Conservation (phyloP, 2,329 filamentous ascomycete genomes). For the Alternaria alternata region DNA sequence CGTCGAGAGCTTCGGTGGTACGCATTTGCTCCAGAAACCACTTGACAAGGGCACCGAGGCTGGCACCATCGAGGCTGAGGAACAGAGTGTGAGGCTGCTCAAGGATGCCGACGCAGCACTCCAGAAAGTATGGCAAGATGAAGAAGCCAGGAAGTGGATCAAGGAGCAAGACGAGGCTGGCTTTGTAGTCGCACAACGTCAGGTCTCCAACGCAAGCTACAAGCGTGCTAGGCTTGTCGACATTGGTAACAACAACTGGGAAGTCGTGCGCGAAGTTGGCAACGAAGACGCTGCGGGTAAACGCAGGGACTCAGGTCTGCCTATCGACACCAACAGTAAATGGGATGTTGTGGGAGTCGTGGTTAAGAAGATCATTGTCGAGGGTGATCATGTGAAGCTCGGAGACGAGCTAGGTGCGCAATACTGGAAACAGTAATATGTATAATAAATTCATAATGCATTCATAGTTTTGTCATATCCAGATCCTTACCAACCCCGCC, state of each 20-base stretch:
- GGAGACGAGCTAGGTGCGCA: conserved; percentile 44
- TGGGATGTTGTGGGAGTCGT: conserved; percentile 46
- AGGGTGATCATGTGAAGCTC: conserved; percentile 37
- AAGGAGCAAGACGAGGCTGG: conserved; percentile 40
- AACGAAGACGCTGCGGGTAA: conserved; percentile 38
- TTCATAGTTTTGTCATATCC: neutral
- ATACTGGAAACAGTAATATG: conserved; percentile 36
- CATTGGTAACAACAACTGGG: conserved; percentile 39
- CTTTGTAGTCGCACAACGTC: conserved; percentile 43
- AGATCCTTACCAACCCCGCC: no score
- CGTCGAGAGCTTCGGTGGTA: conserved; percentile 41
- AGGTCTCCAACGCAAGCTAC: conserved; percentile 47
- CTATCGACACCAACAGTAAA: conserved; percentile 45
- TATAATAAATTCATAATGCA: neutral
- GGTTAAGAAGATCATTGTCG: conserved; percentile 39
- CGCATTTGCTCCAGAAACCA: conserved; percentile 40
- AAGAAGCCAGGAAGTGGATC: conserved; percentile 38
- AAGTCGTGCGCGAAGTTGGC: conserved; percentile 44
- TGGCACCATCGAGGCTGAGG: conserved; percentile 47
- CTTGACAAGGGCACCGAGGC: conserved; percentile 36
- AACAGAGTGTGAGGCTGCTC: conserved; percentile 42
- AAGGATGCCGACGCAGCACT: conserved; percentile 41
- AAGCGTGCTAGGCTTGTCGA: conserved; percentile 46
- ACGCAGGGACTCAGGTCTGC: conserved; percentile 42
- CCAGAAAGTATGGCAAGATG: conserved; percentile 36